Evolutionary conservation across 164 flowering plant genomes (phyloP).

Genomic region (Paratinospora sagittata): DNA sequence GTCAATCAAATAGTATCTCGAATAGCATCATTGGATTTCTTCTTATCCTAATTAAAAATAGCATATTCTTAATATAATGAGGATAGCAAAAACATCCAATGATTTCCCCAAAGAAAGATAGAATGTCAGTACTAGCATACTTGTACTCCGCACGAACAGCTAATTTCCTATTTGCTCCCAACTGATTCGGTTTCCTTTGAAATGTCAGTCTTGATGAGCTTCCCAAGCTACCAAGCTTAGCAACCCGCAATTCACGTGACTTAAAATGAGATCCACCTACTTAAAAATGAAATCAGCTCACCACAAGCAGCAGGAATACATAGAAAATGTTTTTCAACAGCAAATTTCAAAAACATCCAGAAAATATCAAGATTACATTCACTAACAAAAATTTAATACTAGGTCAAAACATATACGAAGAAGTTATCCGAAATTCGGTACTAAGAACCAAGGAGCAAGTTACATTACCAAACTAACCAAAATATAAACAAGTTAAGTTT

Average conservation of each 20-base stretch:
- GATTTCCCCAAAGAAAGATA: not conserved
- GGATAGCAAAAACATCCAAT: not conserved
- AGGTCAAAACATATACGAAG: not conserved
- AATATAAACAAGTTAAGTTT: not conserved
- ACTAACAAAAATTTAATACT: not conserved
- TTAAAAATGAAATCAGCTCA: not conserved
- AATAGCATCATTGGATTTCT: not conserved
- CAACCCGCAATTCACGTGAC: conserved; percentile 1
- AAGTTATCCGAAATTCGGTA: not conserved
- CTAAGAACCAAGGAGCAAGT: not conserved
- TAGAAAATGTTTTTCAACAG: not conserved
- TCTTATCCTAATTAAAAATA: not conserved
- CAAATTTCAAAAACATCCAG: not conserved
- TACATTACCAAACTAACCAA: not conserved
- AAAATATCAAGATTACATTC: not conserved
- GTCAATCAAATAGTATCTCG: not conserved
- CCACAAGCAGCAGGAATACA: not conserved
- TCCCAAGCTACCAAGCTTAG: conserved; percentile 2
- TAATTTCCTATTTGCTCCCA: conserved; percentile 8
- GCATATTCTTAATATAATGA: not conserved
- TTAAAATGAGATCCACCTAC: conserved; percentile 17
- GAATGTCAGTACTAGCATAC: conserved; percentile 7
- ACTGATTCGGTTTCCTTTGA: conserved; percentile 11
- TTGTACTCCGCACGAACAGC: conserved; percentile 16
- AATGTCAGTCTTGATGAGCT: conserved; percentile 11